phyloP scores from a whole-genome alignment of 768 basidiomycete species.

The Solioccasus polychromus region DNA sequence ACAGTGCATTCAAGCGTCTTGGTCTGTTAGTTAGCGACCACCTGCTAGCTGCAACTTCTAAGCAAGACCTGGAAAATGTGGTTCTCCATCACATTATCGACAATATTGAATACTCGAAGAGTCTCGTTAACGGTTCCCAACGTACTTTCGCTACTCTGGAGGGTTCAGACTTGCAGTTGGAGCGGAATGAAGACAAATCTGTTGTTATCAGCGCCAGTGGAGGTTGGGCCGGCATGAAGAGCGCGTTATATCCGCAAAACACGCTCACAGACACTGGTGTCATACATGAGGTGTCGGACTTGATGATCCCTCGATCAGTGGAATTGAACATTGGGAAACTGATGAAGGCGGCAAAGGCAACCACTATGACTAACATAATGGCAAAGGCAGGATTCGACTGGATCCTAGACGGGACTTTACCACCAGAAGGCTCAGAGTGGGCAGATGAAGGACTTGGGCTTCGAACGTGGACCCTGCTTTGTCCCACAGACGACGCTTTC shows the following conservation, averaged over 20 bases:
- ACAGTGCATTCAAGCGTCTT: constrained; percentile 83
- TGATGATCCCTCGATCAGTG: constrained; percentile 85
- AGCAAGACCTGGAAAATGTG: constrained; percentile 76
- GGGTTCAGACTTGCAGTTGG: constrained; percentile 76
- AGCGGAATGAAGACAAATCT: constrained; percentile 51
- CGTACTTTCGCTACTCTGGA: constrained; percentile 80
- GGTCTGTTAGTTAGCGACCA: constrained; percentile 84
- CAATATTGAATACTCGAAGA: constrained; percentile 68
- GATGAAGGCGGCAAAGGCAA: constrained; percentile 82
- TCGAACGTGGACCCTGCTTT: constrained; percentile 82
- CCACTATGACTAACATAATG: constrained; percentile 84
- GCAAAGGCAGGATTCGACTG: constrained; percentile 85
- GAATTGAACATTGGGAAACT: constrained; percentile 88
- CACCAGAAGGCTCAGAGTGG: constrained; percentile 70
- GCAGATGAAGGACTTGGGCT: constrained; percentile 46
- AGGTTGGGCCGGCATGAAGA: constrained; percentile 72
- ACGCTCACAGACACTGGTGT: constrained; percentile 86
- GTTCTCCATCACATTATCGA: constrained; percentile 85
- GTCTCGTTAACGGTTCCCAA: constrained; percentile 59
- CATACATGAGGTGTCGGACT: constrained; percentile 82
- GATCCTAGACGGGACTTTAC: constrained; percentile 82
- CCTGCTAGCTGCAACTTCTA: constrained; percentile 75
- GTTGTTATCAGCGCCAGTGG: constrained; percentile 62
- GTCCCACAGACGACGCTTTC: constrained; percentile 92
- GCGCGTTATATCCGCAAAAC: constrained; percentile 57